A percentile compares a stretch with the other conserved stretches of the same genome.
Conservation (phyloP, 768 basidiomycete genomes). For the Hortiboletus campestris region DNA sequence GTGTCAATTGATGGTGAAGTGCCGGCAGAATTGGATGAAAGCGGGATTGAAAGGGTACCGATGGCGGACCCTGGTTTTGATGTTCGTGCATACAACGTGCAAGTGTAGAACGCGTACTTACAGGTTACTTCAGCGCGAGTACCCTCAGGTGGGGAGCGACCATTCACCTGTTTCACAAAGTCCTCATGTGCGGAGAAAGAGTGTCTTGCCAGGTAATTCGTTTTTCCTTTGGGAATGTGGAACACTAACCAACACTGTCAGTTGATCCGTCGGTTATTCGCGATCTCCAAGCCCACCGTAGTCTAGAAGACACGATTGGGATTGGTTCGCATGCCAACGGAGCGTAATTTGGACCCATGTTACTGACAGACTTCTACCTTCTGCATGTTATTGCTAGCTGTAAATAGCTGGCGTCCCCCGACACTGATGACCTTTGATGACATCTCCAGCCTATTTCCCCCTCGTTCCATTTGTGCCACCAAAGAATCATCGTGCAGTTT, state of each 20-base stretch:
- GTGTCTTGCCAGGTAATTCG: conserved; percentile 79
- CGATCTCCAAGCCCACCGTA: conserved; percentile 84
- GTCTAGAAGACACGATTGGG: conserved; percentile 59
- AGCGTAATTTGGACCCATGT: conserved; percentile 16
- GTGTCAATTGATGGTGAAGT: conserved; percentile 69
- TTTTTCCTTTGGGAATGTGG: conserved; percentile 5
- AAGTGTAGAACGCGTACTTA: conserved; percentile 18
- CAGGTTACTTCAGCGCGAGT: conserved; percentile 48
- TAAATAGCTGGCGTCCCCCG: conserved; percentile 20
- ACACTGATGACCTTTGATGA: conserved; percentile 33
- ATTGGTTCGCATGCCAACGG: conserved; percentile 32
- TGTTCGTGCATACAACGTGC: conserved; percentile 47
- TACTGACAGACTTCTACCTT: conserved; percentile 17
- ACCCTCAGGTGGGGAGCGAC: conserved; percentile 64
- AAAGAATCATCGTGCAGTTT: conserved; percentile 16
- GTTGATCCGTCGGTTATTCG: conserved; percentile 88
- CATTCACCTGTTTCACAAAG: conserved; percentile 57
- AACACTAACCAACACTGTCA: conserved; percentile 31
- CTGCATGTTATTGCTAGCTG: conserved; percentile 20
- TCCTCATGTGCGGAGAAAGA: conserved; percentile 91
- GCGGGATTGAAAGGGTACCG: conserved; percentile 83
- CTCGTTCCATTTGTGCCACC: conserved; percentile 18
- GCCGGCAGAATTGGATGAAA: conserved; percentile 70
- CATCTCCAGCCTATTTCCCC: conserved; percentile 18
- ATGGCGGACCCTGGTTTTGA: conserved; percentile 90